Conservation (phyloP, 306 rosid genomes). For the Vigna mungo region DNA sequence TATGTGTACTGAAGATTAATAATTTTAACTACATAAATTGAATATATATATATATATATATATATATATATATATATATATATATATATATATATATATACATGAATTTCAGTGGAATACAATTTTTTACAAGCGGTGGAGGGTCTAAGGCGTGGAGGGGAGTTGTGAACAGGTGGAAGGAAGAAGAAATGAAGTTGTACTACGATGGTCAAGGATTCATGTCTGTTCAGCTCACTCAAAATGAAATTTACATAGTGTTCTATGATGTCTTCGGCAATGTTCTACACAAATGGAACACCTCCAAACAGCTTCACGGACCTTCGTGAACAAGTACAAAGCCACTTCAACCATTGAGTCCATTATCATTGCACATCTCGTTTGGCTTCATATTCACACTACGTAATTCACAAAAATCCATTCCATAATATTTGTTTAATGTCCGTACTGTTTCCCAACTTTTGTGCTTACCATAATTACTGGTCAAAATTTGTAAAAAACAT, state of each 20-base stretch:
- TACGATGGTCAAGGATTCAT: constrained; percentile 85
- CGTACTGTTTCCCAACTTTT: too few species aligned
- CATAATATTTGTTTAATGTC: too few species aligned
- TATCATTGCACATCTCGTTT: background rate
- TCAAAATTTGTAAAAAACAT: too few species aligned
- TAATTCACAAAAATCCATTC: too few species aligned
- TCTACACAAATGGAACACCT: constrained; percentile 62
- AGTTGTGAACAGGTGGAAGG: constrained; percentile 35
- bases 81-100: background rate
- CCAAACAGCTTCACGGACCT: constrained; percentile 41
- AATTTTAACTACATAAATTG: background rate
- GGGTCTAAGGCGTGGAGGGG: constrained; percentile 89
- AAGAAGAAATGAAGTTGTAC: constrained; percentile 61
- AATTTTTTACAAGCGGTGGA: constrained; percentile 77
- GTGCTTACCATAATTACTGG: too few species aligned
- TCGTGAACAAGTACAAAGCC: constrained; percentile 2
- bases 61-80: too few species aligned
- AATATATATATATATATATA: background rate
- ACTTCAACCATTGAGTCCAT: background rate
- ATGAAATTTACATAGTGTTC: constrained; percentile 52
- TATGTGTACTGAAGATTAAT: background rate
- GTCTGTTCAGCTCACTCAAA: constrained; percentile 56
- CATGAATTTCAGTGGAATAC: constrained; percentile 57
- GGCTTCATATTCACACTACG: background rate
- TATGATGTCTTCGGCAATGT: constrained; percentile 69